Conservation (phyloP, 768 basidiomycete species). For the Mycena alexandri region DNA sequence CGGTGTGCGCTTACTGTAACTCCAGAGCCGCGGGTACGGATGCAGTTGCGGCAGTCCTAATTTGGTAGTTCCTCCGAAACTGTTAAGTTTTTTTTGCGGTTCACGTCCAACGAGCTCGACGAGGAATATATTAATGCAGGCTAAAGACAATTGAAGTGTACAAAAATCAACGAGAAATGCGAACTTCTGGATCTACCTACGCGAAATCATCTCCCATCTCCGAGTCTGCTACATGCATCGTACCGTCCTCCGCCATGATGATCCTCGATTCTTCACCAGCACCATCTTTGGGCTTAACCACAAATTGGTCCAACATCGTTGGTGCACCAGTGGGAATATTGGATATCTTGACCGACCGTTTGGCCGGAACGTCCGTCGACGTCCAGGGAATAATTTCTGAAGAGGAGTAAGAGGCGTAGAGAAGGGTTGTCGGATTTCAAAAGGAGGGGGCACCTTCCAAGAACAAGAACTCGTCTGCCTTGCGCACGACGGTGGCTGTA, state of each 20-base stretch:
- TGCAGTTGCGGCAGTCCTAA: too few species aligned
- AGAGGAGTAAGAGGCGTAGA: conserved; percentile 5
- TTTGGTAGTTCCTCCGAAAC: too few species aligned
- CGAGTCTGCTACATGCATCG: conserved; percentile 60
- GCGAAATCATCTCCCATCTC: conserved; percentile 43
- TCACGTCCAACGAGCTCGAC: not conserved
- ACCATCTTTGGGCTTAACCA: conserved; percentile 44
- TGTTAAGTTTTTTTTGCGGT: not conserved
- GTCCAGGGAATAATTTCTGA: conserved; percentile 73
- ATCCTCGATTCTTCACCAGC: conserved; percentile 47
- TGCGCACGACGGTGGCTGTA: conserved; percentile 71
- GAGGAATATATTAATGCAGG: not conserved
- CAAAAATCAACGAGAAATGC: too few species aligned
- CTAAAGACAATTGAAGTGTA: not conserved
- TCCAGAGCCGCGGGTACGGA: too few species aligned
- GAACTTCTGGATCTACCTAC: not conserved
- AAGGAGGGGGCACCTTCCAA: conserved; percentile 68
- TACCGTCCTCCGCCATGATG: conserved; percentile 72
- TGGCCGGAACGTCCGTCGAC: conserved; percentile 56
- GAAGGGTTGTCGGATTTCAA: not conserved
- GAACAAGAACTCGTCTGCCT: conserved; percentile 82
- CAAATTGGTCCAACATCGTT: conserved; percentile 66
- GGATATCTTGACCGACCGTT: conserved; percentile 56
- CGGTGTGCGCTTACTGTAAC: conserved; percentile 7
- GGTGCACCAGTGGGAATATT: conserved; percentile 43